Evolutionary conservation across 2,329 filamentous ascomycete species (phyloP).

Genomic region (Ceratocystiopsis sp.): DNA sequence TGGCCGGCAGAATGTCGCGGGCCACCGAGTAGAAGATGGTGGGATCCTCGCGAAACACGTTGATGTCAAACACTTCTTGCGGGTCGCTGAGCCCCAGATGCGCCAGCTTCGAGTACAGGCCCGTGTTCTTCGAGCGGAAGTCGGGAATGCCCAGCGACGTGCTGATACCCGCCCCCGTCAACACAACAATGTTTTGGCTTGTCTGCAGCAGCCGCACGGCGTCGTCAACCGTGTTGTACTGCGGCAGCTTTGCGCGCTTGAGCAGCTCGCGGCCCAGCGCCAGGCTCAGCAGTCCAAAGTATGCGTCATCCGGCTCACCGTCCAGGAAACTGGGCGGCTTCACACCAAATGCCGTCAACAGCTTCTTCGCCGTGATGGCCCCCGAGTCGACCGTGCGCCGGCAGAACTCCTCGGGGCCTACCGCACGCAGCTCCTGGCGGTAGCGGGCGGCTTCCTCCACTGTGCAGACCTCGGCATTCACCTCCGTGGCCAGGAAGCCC

Average conservation of each 20-base stretch:
- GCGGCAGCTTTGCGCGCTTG: conserved; percentile 60
- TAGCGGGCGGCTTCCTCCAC: conserved; percentile 51
- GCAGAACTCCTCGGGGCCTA: conserved; percentile 67
- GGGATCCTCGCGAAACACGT: conserved; percentile 72
- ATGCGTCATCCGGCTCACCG: conserved; percentile 53
- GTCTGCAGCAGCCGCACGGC: conserved; percentile 60
- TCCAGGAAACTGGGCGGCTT: conserved; percentile 58
- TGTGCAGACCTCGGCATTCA: conserved; percentile 38
- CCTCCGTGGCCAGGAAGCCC: conserved; percentile 21
- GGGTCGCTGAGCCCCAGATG: conserved; percentile 67
- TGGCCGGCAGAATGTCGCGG: conserved; percentile 71
- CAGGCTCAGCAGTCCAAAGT: conserved; percentile 57
- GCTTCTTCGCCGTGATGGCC: conserved; percentile 59
- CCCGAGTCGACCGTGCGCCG: conserved; percentile 51
- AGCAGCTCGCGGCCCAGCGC: conserved; percentile 66
- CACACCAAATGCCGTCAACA: conserved; percentile 75
- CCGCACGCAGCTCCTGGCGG: conserved; percentile 52
- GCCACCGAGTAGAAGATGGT: conserved; percentile 78
- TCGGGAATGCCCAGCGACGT: conserved; percentile 94
- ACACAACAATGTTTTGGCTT: conserved; percentile 72
- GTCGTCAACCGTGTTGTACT: conserved; percentile 78
- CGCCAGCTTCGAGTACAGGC: conserved; percentile 73
- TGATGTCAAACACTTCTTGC: conserved; percentile 89
- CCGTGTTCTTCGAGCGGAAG: conserved; percentile 84
- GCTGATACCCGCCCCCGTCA: conserved; percentile 92